Evolutionary conservation across 371 early-diverging fungal species (phyloP).

Genomic region (Phascolomyces articulosus): DNA sequence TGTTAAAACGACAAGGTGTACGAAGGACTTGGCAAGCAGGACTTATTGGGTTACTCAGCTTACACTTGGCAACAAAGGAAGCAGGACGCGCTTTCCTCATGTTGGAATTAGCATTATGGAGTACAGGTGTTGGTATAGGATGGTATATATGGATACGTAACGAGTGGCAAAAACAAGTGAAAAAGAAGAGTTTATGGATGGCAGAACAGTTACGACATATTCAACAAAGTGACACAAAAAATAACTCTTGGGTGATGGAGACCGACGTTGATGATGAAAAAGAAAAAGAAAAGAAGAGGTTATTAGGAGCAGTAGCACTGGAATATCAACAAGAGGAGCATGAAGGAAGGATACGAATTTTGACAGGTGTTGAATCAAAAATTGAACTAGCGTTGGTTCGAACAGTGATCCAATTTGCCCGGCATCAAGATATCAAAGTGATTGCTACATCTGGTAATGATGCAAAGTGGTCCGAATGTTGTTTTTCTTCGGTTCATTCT

Average conservation of each 20-base stretch:
- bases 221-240: slow-evolving; percentile 21
- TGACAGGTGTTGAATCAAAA: slow-evolving; percentile 32
- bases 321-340: slow-evolving; percentile 21
- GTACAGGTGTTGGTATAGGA: slow-evolving; percentile 31
- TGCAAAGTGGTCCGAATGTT: slow-evolving; percentile 27
- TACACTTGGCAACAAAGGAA: slow-evolving; percentile 12
- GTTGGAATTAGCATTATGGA: slow-evolving; percentile 32
- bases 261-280: background rate
- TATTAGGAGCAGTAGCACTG: slow-evolving; percentile 35
- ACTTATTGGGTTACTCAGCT: slow-evolving; percentile 30
- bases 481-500: slow-evolving; percentile 23
- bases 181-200: slow-evolving; percentile 5
- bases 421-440: slow-evolving; percentile 38
- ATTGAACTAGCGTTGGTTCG: slow-evolving; percentile 36
- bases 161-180: slow-evolving; percentile 13
- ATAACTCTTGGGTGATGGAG: slow-evolving; percentile 41
- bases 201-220: background rate
- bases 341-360: slow-evolving; percentile 41
- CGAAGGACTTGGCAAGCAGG: slow-evolving; percentile 42
- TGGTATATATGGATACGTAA: slow-evolving; percentile 29
- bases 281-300: slow-evolving; percentile 6
- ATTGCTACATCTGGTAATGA: slow-evolving; percentile 35
- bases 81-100: slow-evolving; percentile 7
- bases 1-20: slow-evolving; percentile 12
- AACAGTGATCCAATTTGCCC: slow-evolving; percentile 43